Conservation (phyloP, 257 asterid genomes). For the Solanum appendiculatum region DNA sequence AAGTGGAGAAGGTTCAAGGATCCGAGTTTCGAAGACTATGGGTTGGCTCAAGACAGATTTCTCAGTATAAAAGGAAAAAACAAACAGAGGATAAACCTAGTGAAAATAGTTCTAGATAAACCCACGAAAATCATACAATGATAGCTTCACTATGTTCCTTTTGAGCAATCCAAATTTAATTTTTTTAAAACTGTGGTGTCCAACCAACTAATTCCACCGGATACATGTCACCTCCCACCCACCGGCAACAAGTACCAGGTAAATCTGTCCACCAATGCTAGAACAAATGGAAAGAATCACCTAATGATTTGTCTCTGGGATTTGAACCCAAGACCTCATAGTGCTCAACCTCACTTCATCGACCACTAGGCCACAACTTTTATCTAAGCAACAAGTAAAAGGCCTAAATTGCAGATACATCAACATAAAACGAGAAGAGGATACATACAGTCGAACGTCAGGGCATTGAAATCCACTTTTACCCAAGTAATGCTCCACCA, state of each 20-base stretch:
- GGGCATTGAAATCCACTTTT: slow-evolving; percentile 97
- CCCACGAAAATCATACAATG: neutral
- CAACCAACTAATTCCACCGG: too few species aligned
- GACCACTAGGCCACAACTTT: too few species aligned
- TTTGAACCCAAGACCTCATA: too few species aligned
- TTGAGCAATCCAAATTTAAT: neutral
- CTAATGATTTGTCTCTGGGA: too few species aligned
- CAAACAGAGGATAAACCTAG: neutral
- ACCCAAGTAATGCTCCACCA: slow-evolving; percentile 92
- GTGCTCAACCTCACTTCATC: too few species aligned
- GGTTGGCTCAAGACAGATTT: neutral
- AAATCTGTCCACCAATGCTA: too few species aligned
- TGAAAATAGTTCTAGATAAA: neutral
- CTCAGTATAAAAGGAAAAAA: too few species aligned
- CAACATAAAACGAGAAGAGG: neutral
- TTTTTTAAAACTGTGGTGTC: neutral
- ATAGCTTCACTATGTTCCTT: neutral
- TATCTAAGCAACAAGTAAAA: neutral
- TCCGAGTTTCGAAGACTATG: neutral
- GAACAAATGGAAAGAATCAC: too few species aligned
- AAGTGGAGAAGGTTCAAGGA: neutral
- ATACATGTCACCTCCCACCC: too few species aligned
- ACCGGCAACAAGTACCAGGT: too few species aligned
- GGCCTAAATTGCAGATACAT: neutral
- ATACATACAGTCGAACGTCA: slow-evolving; percentile 89